Evolutionary conservation across 2,329 filamentous ascomycete species (phyloP).

Genomic region (Lasiodiplodia gonubiensis): DNA sequence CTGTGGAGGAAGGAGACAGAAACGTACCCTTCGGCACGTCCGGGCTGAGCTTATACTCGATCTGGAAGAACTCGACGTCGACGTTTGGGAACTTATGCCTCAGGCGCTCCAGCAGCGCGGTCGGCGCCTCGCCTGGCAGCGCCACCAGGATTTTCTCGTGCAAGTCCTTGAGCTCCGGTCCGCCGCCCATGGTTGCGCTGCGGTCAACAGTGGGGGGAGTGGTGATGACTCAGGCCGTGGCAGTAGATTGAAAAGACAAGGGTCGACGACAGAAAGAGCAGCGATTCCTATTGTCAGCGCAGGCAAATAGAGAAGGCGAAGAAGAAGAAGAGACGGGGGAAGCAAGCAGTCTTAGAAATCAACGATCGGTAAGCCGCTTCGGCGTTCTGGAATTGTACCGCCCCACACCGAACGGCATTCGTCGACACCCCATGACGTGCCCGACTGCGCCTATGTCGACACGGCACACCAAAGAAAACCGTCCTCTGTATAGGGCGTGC

Average conservation of each 20-base stretch:
- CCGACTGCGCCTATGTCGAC: neutral
- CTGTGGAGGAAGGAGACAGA: neutral
- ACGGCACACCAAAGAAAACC: neutral
- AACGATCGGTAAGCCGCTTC: neutral
- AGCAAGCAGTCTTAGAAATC: constrained; percentile 11
- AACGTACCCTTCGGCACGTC: constrained; percentile 15
- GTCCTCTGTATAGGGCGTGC: neutral
- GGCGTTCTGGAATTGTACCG: neutral
- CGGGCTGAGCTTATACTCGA: neutral
- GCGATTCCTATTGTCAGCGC: neutral
- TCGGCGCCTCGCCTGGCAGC: constrained; percentile 47
- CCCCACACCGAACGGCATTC: neutral
- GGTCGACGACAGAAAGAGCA: neutral
- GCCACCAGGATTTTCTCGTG: constrained; percentile 48
- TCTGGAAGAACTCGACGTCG: constrained; percentile 37
- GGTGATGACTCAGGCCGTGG: neutral
- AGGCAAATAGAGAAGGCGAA: neutral
- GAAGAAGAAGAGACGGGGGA: neutral
- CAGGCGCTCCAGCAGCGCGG: constrained; percentile 35
- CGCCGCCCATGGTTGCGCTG: constrained; percentile 50
- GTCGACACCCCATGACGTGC: constrained; percentile 7
- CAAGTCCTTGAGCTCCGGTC: constrained; percentile 43
- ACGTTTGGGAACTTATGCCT: constrained; percentile 41
- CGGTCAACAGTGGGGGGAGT: neutral
- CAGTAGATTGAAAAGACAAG: neutral